These are phyloP conservation scores for Colletotrichum orchidophilum DNA, from an alignment of 2,329 filamentous ascomycete species.

Conservation along the genomic window DNA sequence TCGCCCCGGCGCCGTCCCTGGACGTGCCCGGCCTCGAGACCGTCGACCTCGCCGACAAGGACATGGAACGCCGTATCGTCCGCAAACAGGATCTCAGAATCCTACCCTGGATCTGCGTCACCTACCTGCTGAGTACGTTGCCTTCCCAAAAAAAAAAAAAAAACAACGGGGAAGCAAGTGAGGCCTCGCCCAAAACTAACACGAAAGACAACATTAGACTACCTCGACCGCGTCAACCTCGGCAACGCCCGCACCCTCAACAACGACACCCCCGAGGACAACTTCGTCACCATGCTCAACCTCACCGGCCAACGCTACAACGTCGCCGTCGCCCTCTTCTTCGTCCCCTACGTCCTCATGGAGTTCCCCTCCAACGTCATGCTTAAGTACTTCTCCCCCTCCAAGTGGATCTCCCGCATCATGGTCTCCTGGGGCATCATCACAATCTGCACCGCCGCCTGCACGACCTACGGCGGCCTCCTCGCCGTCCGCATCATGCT, in stretches of 20 bases:
- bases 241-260: slow-evolving; percentile 46
- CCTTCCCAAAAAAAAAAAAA: not conserved
- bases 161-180: not conserved
- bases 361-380: slow-evolving; percentile 46
- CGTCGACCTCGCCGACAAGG: slow-evolving; percentile 45
- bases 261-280: slow-evolving; percentile 45
- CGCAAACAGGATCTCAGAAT: slow-evolving; percentile 45
- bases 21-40: slow-evolving; percentile 46
- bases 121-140: slow-evolving; percentile 42
- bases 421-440: slow-evolving; percentile 60
- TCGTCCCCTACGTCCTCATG: slow-evolving; percentile 43
- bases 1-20: slow-evolving; percentile 39
- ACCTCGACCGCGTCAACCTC: slow-evolving; percentile 45
- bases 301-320: slow-evolving; percentile 45
- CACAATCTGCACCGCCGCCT: slow-evolving; percentile 57
- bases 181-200: not conserved
- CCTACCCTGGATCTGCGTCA: slow-evolving; percentile 45
- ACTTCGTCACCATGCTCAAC: slow-evolving; percentile 42
- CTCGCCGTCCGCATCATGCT: slow-evolving; percentile 59
- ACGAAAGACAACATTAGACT: slow-evolving; percentile 30
- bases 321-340: slow-evolving; percentile 43
- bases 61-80: slow-evolving; percentile 45
- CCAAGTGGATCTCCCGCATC: slow-evolving; percentile 46
- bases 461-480: slow-evolving; percentile 57
- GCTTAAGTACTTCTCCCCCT: slow-evolving; percentile 47